Percentiles rank a stretch among this genome's conserved stretches.
Conservation (phyloP, 257 asterid species). For the Vinca minor region DNA sequence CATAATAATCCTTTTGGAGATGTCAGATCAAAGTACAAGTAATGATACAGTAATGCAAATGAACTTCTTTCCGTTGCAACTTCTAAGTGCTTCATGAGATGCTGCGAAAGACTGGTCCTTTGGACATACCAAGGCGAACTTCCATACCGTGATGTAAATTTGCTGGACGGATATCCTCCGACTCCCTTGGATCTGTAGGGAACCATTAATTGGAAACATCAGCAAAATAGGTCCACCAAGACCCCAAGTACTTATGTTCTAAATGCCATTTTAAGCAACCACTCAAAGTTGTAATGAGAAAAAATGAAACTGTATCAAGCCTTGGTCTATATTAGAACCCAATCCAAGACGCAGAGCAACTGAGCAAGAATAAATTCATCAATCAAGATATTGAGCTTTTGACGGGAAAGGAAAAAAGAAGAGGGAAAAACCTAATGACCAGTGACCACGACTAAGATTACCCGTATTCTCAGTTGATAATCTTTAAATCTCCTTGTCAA, state of each 20-base stretch:
- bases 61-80: neutral
- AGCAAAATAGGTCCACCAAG: neutral
- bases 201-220: slow-evolving; percentile 3
- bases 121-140: slow-evolving; percentile 78
- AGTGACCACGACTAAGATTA: neutral
- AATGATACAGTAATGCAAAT: neutral
- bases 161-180: slow-evolving; percentile 57
- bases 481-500: neutral
- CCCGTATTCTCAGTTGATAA: neutral
- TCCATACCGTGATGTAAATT: slow-evolving; percentile 95
- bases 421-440: neutral
- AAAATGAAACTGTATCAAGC: neutral
- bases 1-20: neutral
- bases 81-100: slow-evolving; percentile 47
- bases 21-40: neutral
- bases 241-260: no score
- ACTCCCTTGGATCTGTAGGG: slow-evolving; percentile 85
- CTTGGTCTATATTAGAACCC: no score
- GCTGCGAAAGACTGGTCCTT: slow-evolving; percentile 77
- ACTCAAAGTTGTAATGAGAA: neutral
- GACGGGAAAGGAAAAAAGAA: neutral
- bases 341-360: no score
- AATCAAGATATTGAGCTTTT: neutral
- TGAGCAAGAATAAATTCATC: neutral
- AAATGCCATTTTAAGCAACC: neutral